Evolutionary conservation across 202 grass and related monocot species (phyloP).

Genomic region (Zoysia matrella): DNA sequence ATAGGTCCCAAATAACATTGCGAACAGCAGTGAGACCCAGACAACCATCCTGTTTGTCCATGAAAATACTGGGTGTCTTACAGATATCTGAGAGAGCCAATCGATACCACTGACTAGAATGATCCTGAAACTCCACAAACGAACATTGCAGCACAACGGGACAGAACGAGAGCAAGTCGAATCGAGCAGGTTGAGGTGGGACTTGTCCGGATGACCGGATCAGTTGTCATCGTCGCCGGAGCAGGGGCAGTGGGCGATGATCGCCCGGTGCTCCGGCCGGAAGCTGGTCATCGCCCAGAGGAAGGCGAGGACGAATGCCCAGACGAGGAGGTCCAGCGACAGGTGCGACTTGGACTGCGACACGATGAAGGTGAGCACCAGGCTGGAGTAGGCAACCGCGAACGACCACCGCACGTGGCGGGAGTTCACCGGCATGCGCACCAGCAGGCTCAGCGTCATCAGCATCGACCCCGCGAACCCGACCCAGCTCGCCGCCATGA

Average conservation of each 20-base stretch:
- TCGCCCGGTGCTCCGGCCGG: slow-evolving; percentile 14
- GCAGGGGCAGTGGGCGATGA: neutral
- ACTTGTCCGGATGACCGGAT: neutral
- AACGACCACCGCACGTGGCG: slow-evolving; percentile 52
- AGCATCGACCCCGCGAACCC: slow-evolving; percentile 59
- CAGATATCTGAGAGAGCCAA: neutral
- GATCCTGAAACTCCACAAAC: neutral
- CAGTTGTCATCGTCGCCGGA: slow-evolving; percentile 17
- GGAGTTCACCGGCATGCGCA: slow-evolving; percentile 42
- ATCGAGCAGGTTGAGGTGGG: neutral
- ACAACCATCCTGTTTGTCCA: neutral
- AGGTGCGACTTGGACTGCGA: slow-evolving; percentile 54
- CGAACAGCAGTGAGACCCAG: neutral
- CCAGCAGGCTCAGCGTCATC: slow-evolving; percentile 60
- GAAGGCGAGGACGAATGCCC: slow-evolving; percentile 32
- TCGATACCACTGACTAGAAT: neutral
- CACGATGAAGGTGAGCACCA: slow-evolving; percentile 58
- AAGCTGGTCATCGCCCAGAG: slow-evolving; percentile 38
- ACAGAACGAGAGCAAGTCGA: neutral
- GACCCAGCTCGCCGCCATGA: slow-evolving; percentile 56
- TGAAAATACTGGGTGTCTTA: neutral
- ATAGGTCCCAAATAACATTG: too few species aligned
- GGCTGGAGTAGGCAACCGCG: slow-evolving; percentile 55
- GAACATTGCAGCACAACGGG: neutral
- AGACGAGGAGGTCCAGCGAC: slow-evolving; percentile 45